These are phyloP conservation scores for Saccharomycopsis sp. DNA, from an alignment of 805 yeast species.

Conservation along the genomic window DNA sequence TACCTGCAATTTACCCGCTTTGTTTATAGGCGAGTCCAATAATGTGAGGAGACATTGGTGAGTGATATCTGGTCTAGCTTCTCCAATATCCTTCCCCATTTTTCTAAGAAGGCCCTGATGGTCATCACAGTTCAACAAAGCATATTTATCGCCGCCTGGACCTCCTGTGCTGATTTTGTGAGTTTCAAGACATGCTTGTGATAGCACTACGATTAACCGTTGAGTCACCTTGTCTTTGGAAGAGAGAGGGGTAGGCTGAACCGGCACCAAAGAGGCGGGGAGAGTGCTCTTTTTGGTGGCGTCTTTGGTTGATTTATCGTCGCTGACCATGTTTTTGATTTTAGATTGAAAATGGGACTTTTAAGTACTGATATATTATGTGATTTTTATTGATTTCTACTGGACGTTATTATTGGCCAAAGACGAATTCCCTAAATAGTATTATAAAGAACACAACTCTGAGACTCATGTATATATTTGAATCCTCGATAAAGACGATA, in stretches of 20 bases:
- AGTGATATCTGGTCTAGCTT: conserved; percentile 98
- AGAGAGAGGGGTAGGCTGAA: conserved; percentile 71
- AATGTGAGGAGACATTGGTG: conserved; percentile 94
- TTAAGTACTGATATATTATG: conserved; percentile 12
- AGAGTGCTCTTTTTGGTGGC: conserved; percentile 29
- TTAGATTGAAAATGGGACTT: background rate
- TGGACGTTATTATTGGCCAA: conserved; percentile 44
- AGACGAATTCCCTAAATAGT: conserved; percentile 20
- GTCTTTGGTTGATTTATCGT: conserved; percentile 20
- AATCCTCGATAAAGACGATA: background rate
- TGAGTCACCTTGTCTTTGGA: conserved; percentile 83
- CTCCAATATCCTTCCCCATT: conserved; percentile 96
- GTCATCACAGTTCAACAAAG: conserved; percentile 92
- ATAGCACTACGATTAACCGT: conserved; percentile 86
- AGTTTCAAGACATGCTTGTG: conserved; percentile 94
- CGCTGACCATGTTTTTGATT: background rate
- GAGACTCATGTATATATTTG: conserved; percentile 7
- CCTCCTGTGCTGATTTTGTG: conserved; percentile 80
- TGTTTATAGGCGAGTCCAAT: conserved; percentile 95
- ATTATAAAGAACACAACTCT: conserved; percentile 18
- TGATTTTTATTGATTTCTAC: background rate
- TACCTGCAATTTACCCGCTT: conserved; percentile 94
- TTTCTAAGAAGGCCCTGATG: conserved; percentile 93
- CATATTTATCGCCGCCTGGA: conserved; percentile 84
- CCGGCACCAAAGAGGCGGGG: conserved; percentile 79